Evolutionary conservation across 2,329 filamentous ascomycete genomes (phyloP), one percentile per base, ranked within the genome.

Genomic region (Rosellinia necatrix): DNA sequence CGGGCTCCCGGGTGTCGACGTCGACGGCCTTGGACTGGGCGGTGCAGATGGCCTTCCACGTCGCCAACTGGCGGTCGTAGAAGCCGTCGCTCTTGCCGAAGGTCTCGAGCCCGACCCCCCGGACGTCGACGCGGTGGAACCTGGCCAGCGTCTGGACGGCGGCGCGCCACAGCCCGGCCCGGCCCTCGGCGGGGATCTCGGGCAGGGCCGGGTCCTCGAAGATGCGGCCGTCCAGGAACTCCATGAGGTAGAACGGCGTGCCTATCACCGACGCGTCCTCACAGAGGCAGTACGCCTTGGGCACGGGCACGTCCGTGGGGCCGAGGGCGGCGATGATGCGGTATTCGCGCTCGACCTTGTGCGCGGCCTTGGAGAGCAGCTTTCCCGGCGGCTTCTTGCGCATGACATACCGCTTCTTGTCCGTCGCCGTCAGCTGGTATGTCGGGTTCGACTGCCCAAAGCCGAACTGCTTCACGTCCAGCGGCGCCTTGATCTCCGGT

Each of bases 401-500:
- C 78, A 97, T 83, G 29, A 99, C 94, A 76, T 88, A 96, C 70
- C 87, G 86, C 64, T 78, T 74, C 48, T 86, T 85, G 70, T 86
- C 80, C 63, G 85, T 80, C 49, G 86, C 86, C 13, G 87, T 96
- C 69, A 97, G 81, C 69, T 93, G 91, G 76, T 97, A 99, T 2
- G 94, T 99, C 40, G 94, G 94, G 72, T 97, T 99, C 56, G 91
- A 96, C 76, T 97, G 94, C 58, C 94, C 94, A 72, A 96, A 97
- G 67, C 92, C 91, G 72, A 97, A 99, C 90, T 97, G 93, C 78
- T 96, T 96, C 64, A 97, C 78, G 41, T 92, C 87, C 63, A 97
- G 78, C 1, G 94, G 94, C 12, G 85, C 82, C 75, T 89, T 84
- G 71, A 99, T 92, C 68, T 88, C 82, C 2, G 91, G 91, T n/a